A percentile compares a stretch with the other conserved stretches of the same genome.
Evolutionary conservation across 139 green algal genomes (phyloP).

Genomic region (Gonium pectorale): DNA sequence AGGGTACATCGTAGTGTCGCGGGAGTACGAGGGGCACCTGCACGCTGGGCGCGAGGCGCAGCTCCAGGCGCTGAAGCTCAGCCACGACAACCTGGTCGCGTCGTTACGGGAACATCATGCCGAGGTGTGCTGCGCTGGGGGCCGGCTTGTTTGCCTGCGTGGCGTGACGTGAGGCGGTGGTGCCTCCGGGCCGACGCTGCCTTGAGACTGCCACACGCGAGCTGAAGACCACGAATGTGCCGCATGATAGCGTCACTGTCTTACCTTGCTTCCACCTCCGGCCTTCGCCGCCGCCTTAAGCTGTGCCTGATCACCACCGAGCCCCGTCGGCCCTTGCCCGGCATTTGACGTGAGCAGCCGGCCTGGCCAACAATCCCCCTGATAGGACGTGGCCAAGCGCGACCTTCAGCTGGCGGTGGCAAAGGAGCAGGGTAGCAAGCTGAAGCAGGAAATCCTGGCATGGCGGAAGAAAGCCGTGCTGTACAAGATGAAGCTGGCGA

Average conservation of each 20-base stretch:
- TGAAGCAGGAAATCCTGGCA: conserved; percentile 40
- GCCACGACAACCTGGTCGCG: not conserved
- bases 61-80: not conserved
- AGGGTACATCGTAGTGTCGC: not conserved
- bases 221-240: too few relatives aligned
- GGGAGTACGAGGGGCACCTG: conserved; percentile 1
- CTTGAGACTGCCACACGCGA: too few relatives aligned
- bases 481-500: conserved; percentile 52
- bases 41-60: not conserved
- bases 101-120: not conserved
- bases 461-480: conserved; percentile 55
- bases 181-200: too few relatives aligned
- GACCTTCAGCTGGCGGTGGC: not conserved
- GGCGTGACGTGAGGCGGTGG: too few relatives aligned
- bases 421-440: not conserved
- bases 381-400: not conserved
- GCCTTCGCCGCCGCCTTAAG: too few relatives aligned
- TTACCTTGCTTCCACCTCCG: too few relatives aligned
- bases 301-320: too few relatives aligned
- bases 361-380: too few relatives aligned
- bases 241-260: too few relatives aligned
- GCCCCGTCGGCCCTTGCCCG: too few relatives aligned
- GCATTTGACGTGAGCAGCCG: too few relatives aligned
- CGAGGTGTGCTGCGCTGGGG: not conserved
- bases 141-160: not conserved